phyloP scores from a whole-genome alignment of 306 rosid genomes.

The Vigna mungo region DNA sequence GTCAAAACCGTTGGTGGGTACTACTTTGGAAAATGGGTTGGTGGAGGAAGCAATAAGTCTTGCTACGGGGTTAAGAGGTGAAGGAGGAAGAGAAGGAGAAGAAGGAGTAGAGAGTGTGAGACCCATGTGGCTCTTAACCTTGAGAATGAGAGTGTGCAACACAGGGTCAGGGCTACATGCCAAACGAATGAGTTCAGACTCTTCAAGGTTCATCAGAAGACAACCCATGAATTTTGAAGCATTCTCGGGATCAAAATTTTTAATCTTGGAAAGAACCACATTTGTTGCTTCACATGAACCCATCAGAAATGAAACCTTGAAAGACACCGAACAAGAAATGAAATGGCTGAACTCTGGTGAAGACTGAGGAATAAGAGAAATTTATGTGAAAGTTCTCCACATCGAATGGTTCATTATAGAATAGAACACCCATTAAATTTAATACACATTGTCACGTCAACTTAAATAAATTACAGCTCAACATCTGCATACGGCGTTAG shows the following conservation, averaged over 20 bases:
- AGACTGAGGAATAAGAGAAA: no score
- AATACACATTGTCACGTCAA: no score
- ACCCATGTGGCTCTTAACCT: constrained; percentile 71
- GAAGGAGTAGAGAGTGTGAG: constrained; percentile 48
- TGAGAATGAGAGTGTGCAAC: constrained; percentile 59
- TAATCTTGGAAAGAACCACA: constrained; percentile 71
- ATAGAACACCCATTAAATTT: no score
- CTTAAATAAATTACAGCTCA: no score
- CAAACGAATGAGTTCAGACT: constrained; percentile 70
- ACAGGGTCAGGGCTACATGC: constrained; percentile 75
- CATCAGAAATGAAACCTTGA: constrained; percentile 49
- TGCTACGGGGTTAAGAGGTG: constrained; percentile 73
- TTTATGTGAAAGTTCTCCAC: no score
- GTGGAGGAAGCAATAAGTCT: constrained; percentile 51
- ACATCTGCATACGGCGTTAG: no score
- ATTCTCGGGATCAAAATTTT: constrained; percentile 76
- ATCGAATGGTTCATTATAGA: no score
- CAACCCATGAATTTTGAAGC: constrained; percentile 92
- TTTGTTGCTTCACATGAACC: constrained; percentile 83
- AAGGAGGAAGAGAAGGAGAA: constrained; percentile 49
- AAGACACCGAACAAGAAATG: neutral
- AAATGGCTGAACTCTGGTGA: neutral
- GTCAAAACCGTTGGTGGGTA: constrained; percentile 62
- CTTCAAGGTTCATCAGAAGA: constrained; percentile 74
- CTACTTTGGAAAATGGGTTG: constrained; percentile 67